Evolutionary conservation across 257 asterid genomes (phyloP).

Genomic region (Capsicum pubescens): DNA sequence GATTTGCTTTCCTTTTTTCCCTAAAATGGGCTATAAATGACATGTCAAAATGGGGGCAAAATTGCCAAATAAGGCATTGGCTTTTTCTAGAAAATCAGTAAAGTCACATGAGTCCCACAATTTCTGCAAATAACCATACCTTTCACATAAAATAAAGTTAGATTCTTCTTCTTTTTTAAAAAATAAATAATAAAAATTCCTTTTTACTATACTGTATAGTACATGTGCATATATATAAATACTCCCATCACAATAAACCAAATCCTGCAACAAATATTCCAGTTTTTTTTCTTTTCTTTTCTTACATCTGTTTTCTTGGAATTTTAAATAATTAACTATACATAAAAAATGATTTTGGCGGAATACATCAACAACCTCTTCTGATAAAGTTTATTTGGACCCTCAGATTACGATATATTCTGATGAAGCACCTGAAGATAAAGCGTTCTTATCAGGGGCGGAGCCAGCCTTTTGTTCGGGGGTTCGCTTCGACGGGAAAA

Average conservation of each 20-base stretch:
- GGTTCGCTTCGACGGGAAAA: too few species aligned
- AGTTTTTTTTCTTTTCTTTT: not conserved
- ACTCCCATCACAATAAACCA: not conserved
- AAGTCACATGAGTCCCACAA: slow-evolving; percentile 33
- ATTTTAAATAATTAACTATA: not conserved
- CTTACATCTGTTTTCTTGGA: not conserved
- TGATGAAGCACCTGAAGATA: not conserved
- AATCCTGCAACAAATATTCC: slow-evolving; percentile 15
- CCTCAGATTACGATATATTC: too few species aligned
- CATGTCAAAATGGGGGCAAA: slow-evolving; percentile 14
- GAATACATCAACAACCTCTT: not conserved
- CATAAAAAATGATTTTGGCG: not conserved
- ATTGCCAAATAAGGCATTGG: slow-evolving; percentile 30
- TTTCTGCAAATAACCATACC: slow-evolving; percentile 32
- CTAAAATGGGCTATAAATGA: slow-evolving; percentile 34
- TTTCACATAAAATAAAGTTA: slow-evolving; percentile 23
- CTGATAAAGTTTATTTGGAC: too few species aligned
- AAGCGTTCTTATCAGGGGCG: not conserved
- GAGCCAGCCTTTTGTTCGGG: too few species aligned
- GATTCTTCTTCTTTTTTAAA: not conserved
- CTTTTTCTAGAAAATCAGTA: slow-evolving; percentile 33
- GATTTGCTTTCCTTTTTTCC: not conserved
- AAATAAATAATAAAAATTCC: not conserved
- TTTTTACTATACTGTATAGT: not conserved
- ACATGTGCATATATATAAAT: slow-evolving; percentile 9